Conservation (phyloP, 1,284 basidiomycete genomes). For the Singerocomus inundabilis region DNA sequence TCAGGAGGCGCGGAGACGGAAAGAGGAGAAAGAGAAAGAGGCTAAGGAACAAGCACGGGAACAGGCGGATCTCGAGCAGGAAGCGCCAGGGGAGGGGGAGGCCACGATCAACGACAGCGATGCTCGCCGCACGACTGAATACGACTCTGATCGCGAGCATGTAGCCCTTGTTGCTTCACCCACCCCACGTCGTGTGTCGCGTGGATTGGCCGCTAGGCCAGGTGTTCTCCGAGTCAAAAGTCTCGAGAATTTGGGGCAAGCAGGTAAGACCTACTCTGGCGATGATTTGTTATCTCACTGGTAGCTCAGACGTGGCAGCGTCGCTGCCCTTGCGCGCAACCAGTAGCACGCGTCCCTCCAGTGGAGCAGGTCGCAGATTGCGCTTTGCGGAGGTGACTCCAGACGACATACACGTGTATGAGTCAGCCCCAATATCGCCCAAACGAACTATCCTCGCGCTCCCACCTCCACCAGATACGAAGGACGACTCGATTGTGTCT, state of each 20-base stretch:
- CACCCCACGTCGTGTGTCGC: conserved; percentile 10
- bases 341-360: conserved; percentile 42
- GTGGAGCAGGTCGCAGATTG: conserved; percentile 41
- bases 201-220: conserved; percentile 22
- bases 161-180: conserved; percentile 11
- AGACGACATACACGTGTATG: conserved; percentile 68
- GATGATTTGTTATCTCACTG: conserved; percentile 6
- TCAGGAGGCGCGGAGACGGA: conserved; percentile 38
- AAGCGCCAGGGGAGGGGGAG: neutral
- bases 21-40: conserved; percentile 8
- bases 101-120: neutral
- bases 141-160: neutral
- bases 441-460: conserved; percentile 45
- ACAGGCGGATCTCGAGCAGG: neutral
- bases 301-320: conserved; percentile 14
- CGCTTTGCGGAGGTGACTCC: conserved; percentile 56
- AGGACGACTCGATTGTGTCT: conserved; percentile 47
- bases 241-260: conserved; percentile 27
- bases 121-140: neutral
- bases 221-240: conserved; percentile 33
- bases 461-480: conserved; percentile 51
- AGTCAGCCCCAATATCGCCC: conserved; percentile 74
- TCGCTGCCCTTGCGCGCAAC: conserved; percentile 19
- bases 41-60: neutral
- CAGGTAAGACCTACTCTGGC: conserved; percentile 9